Conservation (phyloP, 805 yeast genomes). For the Suhomyces vadensis region DNA sequence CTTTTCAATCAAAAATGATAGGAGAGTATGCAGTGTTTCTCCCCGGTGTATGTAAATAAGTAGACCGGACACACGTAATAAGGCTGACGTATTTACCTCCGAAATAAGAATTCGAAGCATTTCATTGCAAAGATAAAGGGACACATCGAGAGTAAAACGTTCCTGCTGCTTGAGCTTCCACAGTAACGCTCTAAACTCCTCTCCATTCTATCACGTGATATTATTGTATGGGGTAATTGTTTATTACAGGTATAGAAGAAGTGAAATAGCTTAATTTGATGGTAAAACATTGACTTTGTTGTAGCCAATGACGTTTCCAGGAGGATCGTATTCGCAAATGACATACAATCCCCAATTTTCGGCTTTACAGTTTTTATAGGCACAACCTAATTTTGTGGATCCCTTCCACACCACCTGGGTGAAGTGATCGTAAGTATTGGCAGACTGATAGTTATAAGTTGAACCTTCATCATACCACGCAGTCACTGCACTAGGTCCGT, state of each 20-base stretch:
- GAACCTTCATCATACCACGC: conserved; percentile 41
- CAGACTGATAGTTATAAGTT: conserved; percentile 25
- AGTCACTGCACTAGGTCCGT: conserved; percentile 30
- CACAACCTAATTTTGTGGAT: conserved; percentile 32
- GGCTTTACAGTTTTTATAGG: conserved; percentile 33
- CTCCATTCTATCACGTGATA: no score
- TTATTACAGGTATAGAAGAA: conserved; percentile 3
- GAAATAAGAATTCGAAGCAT: no score
- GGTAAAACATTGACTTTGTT: conserved; percentile 28
- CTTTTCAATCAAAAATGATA: no score
- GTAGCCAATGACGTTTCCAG: conserved; percentile 37
- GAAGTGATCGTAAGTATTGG: conserved; percentile 31
- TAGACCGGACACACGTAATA: no score
- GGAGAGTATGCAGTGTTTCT: no score
- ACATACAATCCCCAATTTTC: conserved; percentile 35
- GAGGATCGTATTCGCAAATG: conserved; percentile 36
- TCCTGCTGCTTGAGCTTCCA: no score
- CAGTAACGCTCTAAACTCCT: no score
- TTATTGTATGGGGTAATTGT: background rate
- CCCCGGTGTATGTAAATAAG: no score
- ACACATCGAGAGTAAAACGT: no score
- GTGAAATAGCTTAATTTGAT: background rate
- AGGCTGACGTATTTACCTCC: no score
- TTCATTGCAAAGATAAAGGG: no score
- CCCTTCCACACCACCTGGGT: conserved; percentile 35